These are phyloP conservation scores for Favolaschia claudopus DNA, from an alignment of 768 basidiomycete species.

Conservation along the genomic window DNA sequence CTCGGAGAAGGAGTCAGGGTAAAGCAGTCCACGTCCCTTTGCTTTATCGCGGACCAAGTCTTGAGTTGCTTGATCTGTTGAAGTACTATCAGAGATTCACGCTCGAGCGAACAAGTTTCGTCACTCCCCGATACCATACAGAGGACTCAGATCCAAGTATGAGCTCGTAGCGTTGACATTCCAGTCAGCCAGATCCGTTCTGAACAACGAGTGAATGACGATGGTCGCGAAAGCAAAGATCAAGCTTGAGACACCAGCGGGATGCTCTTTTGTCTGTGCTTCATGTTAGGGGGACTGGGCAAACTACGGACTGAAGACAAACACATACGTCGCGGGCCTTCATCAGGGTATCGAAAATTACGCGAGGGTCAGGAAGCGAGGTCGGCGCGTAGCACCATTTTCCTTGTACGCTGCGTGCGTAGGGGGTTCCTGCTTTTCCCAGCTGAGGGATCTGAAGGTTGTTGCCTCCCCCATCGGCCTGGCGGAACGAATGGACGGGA, in stretches of 20 bases:
- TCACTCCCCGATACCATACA: constrained; percentile 61
- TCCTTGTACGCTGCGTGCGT: constrained; percentile 60
- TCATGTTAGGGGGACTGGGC: constrained; percentile 33
- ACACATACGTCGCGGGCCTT: constrained; percentile 46
- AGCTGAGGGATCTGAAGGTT: constrained; percentile 52
- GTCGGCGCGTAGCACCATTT: constrained; percentile 47
- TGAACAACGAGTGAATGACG: constrained; percentile 67
- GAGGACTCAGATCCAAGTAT: constrained; percentile 63
- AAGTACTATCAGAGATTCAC: not conserved
- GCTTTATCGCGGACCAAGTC: constrained; percentile 55
- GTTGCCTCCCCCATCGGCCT: constrained; percentile 60
- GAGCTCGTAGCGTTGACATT: constrained; percentile 60
- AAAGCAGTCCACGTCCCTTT: constrained; percentile 58
- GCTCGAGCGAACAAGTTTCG: not conserved
- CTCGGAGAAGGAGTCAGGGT: constrained; percentile 63
- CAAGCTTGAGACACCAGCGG: constrained; percentile 65
- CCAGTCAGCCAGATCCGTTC: constrained; percentile 51
- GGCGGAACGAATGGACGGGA: constrained; percentile 44
- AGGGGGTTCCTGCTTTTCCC: constrained; percentile 59
- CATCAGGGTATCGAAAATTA: constrained; percentile 71
- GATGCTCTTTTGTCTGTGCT: constrained; percentile 48
- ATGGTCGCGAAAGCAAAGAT: constrained; percentile 74
- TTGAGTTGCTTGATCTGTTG: constrained; percentile 44
- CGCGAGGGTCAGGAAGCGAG: constrained; percentile 61
- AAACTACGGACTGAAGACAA: constrained; percentile 35